Evolutionary conservation across 371 early-diverging fungal genomes (phyloP), one percentile per base, ranked within the genome.

Genomic region (Zopfochytrium polystomum): DNA sequence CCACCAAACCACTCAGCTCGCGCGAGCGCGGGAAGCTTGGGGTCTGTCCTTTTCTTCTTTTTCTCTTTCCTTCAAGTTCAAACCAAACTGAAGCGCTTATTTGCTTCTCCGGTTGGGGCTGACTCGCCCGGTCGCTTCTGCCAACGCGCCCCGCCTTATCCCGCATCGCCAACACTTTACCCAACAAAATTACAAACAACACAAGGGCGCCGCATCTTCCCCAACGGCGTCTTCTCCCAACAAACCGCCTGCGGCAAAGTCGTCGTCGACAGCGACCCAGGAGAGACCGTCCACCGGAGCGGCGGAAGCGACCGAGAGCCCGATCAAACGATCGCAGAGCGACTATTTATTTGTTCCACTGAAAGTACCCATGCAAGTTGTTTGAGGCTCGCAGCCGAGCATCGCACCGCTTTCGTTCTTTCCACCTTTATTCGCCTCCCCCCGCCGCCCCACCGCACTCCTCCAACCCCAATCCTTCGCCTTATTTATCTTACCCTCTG

Each of bases 341-440:
- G 70, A 69, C 38, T 65, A 66, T 47, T 32, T 58, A 15, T 73
- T 66, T 60, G 55, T 69, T 3, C 57, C 63, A 11, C 15, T 59
- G 1, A 49, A 65, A 57, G 60, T 63, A 6, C 65, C 61, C 3
- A 68, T 68, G 6, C 60, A 63, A 48, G 63, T 67, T 18, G 42
- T 67, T 33, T 55, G 26, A 55, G n/a, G n/a, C n/a, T n/a, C n/a
- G n/a, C n/a, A n/a, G n/a, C n/a, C n/a, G n/a, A n/a, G n/a, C n/a
- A n/a, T n/a, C n/a, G n/a, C n/a, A 33, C n/a, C 27, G 18, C 3
- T 55, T 2, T 55, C 15, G 18, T 55, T 55, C n/a, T 55, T 55
- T 55, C 1, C 43, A 20, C 22, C 43, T 55, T 43, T 38, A 7
- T 42, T 13, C 27, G 9, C 6, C 23, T 18, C 18, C n/a, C 13